Conservation (phyloP, 31 red algal species). For the Asparagopsis taxiformis region DNA sequence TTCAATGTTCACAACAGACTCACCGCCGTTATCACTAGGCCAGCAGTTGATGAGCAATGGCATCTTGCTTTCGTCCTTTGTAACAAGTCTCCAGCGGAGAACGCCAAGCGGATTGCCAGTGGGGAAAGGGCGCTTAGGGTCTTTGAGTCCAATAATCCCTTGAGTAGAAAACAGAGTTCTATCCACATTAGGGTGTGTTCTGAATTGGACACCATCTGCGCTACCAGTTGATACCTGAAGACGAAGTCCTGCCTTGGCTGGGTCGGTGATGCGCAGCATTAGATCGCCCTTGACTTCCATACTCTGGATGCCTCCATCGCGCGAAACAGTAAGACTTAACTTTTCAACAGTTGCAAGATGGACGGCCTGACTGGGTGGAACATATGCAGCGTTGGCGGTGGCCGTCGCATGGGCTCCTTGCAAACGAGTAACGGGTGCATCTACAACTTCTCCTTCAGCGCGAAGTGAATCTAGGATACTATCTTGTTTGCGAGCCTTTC, state of each 20-base stretch:
- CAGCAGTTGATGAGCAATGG: conserved; percentile 94
- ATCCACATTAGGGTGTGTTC: conserved; percentile 95
- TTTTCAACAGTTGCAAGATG: conserved; percentile 87
- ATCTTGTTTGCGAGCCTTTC: conserved; percentile 79
- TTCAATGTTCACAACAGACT: conserved; percentile 89
- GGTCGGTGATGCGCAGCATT: conserved; percentile 82
- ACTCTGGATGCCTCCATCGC: conserved; percentile 92
- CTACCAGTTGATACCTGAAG: conserved; percentile 53
- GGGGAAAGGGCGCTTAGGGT: conserved; percentile 85
- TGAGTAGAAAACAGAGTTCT: conserved; percentile 76
- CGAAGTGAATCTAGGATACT: conserved; percentile 79
- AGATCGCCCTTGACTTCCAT: conserved; percentile 96
- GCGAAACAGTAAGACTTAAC: conserved; percentile 60
- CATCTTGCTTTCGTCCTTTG: conserved; percentile 81
- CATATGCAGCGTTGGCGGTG: conserved; percentile 63
- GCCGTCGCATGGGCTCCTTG: conserved; percentile 48
- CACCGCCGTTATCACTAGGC: conserved; percentile 80
- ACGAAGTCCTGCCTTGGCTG: conserved; percentile 59
- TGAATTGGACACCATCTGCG: conserved; percentile 79
- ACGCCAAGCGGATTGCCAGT: conserved; percentile 88
- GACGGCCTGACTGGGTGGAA: conserved; percentile 64
- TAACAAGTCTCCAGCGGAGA: conserved; percentile 84
- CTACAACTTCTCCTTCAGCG: conserved; percentile 90
- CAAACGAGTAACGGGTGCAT: conserved; percentile 58
- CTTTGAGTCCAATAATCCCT: conserved; percentile 75